These are phyloP conservation scores for Syzygium grande DNA, from an alignment of 345 rosid species.

Conservation along the genomic window DNA sequence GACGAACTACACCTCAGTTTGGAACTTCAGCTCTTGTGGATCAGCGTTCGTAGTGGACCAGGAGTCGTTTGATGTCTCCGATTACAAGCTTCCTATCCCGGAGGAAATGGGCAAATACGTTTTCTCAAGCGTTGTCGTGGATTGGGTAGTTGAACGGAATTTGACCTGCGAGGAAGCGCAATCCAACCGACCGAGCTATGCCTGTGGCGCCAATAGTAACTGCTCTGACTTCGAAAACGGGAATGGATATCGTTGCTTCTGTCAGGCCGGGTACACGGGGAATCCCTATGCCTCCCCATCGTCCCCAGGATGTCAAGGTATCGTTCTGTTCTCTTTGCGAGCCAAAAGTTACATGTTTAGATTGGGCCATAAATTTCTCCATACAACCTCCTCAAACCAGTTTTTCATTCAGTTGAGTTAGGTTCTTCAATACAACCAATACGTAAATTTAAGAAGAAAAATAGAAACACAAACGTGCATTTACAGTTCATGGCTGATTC, in stretches of 20 bases:
- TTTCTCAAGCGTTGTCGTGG: not conserved
- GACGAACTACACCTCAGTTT: rapidly evolving
- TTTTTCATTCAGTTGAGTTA: not conserved
- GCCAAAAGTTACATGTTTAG: not conserved
- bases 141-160: not conserved
- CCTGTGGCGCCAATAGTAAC: not conserved
- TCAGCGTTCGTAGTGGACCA: not conserved
- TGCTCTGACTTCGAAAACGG: rapidly evolving
- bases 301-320: not conserved
- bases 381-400: not conserved
- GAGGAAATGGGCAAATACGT: not conserved
- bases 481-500: not conserved
- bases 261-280: not conserved
- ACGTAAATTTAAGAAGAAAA: rapidly evolving
- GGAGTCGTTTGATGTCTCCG: not conserved
- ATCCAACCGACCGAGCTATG: rapidly evolving
- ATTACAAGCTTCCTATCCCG: not conserved
- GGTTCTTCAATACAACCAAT: not conserved
- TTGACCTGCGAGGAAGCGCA: rapidly evolving
- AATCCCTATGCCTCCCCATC: not conserved
- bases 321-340: not conserved
- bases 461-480: not conserved
- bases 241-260: rapidly evolving
- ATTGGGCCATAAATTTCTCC: not conserved
- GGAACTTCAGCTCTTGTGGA: not conserved